Evolutionary conservation across 257 asterid genomes (phyloP).

Genomic region (Vinca minor): DNA sequence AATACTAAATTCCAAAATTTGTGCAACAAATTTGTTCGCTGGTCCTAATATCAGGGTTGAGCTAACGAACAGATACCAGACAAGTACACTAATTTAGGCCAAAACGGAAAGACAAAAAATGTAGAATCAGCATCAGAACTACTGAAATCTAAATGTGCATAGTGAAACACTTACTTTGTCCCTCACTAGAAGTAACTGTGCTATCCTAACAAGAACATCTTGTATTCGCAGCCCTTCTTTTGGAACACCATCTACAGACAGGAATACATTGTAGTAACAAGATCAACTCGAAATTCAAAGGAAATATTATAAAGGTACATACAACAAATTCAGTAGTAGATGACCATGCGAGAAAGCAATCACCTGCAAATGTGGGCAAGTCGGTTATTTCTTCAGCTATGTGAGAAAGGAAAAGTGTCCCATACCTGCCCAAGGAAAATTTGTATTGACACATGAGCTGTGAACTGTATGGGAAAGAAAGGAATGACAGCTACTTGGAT

Average conservation of each 20-base stretch:
- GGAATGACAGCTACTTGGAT: neutral
- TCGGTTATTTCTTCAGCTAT: slow-evolving; percentile 59
- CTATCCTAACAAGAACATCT: slow-evolving; percentile 85
- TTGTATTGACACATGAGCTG: neutral
- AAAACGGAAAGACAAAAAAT: neutral
- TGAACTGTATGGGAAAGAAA: neutral
- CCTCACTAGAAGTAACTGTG: slow-evolving; percentile 52
- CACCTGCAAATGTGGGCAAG: slow-evolving; percentile 80
- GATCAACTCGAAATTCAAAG: slow-evolving; percentile 14
- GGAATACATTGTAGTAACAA: slow-evolving; percentile 3
- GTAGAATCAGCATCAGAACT: neutral
- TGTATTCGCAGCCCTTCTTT: slow-evolving; percentile 86
- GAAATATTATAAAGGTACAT: slow-evolving; percentile 12
- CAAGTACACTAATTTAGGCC: neutral
- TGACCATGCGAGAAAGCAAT: slow-evolving; percentile 13
- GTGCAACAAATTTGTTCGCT: neutral
- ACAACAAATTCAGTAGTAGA: slow-evolving; percentile 13
- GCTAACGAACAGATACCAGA: neutral
- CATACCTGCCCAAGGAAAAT: slow-evolving; percentile 41
- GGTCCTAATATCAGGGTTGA: neutral
- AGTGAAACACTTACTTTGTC: slow-evolving; percentile 55
- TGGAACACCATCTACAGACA: slow-evolving; percentile 88
- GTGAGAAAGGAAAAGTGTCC: slow-evolving; percentile 64
- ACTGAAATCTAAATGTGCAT: neutral
- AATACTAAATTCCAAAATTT: neutral